Evolutionary conservation across 768 basidiomycete genomes (phyloP), one percentile per base, ranked within the genome.

Genomic region (Crepidotus variabilis): DNA sequence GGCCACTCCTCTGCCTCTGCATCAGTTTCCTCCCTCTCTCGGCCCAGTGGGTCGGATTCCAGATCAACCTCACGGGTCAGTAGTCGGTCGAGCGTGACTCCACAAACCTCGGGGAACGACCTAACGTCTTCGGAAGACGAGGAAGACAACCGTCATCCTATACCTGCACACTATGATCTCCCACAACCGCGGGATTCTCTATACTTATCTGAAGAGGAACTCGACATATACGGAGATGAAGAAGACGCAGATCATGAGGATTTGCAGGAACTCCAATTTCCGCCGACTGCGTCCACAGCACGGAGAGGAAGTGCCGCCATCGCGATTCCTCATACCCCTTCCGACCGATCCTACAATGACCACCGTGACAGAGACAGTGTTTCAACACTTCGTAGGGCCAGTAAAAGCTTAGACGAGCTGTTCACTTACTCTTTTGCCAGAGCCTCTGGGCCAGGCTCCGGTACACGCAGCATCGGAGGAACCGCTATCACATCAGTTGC

Each of bases 231-330:
- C 47, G 77, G 79, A 13, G 78, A 84, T 49, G 72, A 74, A 51
- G 75, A 73, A 57, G 71, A 81, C 50, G 69, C 73, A 14, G 80
- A 73, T 48, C 71, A 73, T 13, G 69, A 66, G 57, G 78, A 78
- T 65, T 73, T 71, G 52, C 68, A 71, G 54, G 59, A 66, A 22
- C 60, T 49, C 14, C 47, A 49, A 60, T 54, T 18, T 49, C 32
- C 67, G 54, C 24, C 23, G 21, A 49, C 51, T 22, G 53, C 57
- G 34, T 45, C 58, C 13, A 39, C 56, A 7, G 58, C 62, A 39
- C 75, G 84, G 54, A 75, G 81, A 56, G 82, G 82, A 11, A 87
- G 85, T 61, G 63, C 81, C 14, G 85, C 87, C n/a, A 80, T 86
- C 71, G 75, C 77, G 43, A 85, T 86, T 11, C 80, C 84, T 16